Conservation (phyloP, 371 early-diverging fungal genomes). For the Actinomortierella wolfii region DNA sequence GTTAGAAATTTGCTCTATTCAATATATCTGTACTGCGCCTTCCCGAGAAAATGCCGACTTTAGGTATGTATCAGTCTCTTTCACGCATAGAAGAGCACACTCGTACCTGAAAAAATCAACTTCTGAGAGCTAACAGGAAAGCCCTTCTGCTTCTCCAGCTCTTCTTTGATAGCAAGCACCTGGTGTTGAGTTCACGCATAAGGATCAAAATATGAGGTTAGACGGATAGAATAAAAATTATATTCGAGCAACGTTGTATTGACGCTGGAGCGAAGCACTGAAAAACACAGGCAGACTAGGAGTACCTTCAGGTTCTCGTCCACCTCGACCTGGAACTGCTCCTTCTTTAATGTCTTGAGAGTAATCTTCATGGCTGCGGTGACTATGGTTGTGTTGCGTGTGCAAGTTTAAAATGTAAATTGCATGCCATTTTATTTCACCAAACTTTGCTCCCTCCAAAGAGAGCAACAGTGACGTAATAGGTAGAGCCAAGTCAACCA, state of each 20-base stretch:
- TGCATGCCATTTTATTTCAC: too few species aligned
- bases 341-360: constrained; percentile 90
- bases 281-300: constrained; percentile 2
- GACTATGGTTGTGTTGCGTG: constrained; percentile 1
- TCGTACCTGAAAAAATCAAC: constrained; percentile 81
- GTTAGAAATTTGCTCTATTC: too few species aligned
- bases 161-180: constrained; percentile 77
- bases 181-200: constrained; percentile 19
- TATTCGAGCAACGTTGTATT: too few species aligned
- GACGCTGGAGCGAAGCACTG: too few species aligned
- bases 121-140: constrained; percentile 79
- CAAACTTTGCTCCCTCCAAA: too few species aligned
- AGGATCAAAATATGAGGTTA: not conserved
- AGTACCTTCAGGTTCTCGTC: constrained; percentile 72
- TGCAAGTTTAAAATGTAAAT: constrained; percentile 1
- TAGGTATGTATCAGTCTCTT: too few species aligned
- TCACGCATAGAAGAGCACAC: not conserved
- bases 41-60: too few species aligned
- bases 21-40: too few species aligned
- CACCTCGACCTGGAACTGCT: constrained; percentile 80
- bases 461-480: too few species aligned
- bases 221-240: not conserved
- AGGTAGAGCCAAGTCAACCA: too few species aligned
- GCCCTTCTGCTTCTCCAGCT: constrained; percentile 74
- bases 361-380: constrained; percentile 75